Percentiles rank a stretch among this genome's conserved stretches.
Conservation (phyloP, 176 grass and related monocot genomes). For the Cymbopogon citratus region DNA sequence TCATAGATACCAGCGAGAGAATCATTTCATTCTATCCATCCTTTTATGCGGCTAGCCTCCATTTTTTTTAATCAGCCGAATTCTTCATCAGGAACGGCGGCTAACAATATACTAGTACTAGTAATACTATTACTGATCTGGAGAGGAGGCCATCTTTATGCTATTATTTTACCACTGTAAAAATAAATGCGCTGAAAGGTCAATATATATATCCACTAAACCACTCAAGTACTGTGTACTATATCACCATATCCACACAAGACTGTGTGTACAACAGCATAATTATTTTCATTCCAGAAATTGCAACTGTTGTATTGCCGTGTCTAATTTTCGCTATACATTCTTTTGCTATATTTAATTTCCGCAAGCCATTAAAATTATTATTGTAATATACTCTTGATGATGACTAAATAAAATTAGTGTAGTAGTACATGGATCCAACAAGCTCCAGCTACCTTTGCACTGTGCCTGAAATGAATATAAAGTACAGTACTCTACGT, state of each 20-base stretch:
- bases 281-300: background rate
- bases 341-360: background rate
- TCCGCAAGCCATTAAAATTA: background rate
- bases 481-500: background rate
- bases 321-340: too few relatives aligned
- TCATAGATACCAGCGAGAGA: background rate
- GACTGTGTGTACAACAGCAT: too few relatives aligned
- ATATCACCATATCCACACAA: background rate
- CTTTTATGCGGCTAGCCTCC: background rate
- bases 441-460: constrained; percentile 32
- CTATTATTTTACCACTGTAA: background rate
- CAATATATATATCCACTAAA: background rate
- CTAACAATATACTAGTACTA: background rate
- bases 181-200: constrained; percentile 3
- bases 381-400: background rate
- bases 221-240: background rate
- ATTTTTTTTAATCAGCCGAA: background rate
- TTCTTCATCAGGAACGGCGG: background rate
- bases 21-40: background rate
- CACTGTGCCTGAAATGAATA: constrained; percentile 37
- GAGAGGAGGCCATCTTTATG: background rate
- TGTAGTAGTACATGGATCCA: background rate
- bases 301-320: background rate
- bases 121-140: background rate
- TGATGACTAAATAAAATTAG: background rate